Percentiles rank a stretch among this genome's conserved stretches.
Evolutionary conservation across 176 grass and related monocot species (phyloP).

Genomic region (Musa acuminata): DNA sequence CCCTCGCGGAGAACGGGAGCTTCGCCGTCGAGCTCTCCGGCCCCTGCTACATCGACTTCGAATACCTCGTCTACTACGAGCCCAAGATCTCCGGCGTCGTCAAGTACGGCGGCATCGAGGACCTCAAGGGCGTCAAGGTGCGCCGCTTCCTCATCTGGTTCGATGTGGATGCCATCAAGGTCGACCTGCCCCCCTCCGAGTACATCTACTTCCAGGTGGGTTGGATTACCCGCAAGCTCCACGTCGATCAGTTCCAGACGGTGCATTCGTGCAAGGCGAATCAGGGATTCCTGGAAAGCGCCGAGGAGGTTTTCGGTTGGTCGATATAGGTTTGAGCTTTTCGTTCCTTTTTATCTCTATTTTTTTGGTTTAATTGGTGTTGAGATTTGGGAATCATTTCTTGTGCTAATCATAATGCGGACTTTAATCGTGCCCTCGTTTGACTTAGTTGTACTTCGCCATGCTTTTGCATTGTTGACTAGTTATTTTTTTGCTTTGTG

Average conservation of each 20-base stretch:
- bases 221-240: slow-evolving; percentile 62
- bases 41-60: background rate
- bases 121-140: background rate
- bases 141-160: background rate
- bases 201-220: background rate
- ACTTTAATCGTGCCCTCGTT: too few species aligned
- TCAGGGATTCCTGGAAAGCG: too few species aligned
- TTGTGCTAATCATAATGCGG: too few species aligned
- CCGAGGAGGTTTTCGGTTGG: too few species aligned
- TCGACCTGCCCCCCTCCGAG: background rate
- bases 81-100: background rate
- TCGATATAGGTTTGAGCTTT: too few species aligned
- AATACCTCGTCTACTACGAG: background rate
- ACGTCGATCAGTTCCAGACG: slow-evolving; percentile 44
- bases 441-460: too few species aligned
- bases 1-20: background rate
- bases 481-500: too few species aligned
- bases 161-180: background rate
- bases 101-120: background rate
- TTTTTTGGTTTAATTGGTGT: too few species aligned
- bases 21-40: background rate
- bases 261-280: slow-evolving; percentile 38
- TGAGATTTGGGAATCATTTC: too few species aligned
- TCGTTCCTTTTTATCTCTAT: too few species aligned
- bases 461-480: too few species aligned